Base-by-base conservation (phyloP, 163 green algal genomes). In the Scenedesmus sp. region DNA sequence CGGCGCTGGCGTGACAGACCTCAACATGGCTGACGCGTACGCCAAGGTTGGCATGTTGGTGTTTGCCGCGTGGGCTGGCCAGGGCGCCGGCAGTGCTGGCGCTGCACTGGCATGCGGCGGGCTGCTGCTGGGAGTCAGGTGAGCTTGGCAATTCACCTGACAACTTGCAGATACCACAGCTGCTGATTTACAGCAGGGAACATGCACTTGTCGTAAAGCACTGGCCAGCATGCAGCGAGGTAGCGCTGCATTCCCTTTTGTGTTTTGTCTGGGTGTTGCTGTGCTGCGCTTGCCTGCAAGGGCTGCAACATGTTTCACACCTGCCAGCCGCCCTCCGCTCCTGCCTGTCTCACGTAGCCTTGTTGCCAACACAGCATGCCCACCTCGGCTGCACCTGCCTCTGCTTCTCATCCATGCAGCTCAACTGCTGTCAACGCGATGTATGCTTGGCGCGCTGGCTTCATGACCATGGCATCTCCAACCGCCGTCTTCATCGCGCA, bases 41-140 rank as follows among this genome's bases (percentile, higher is more conserved):
- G 91, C 90, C 43, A 94, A 96, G 93, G 61, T 95, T 49, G 89
- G 81, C 81, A 92, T 96, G 61, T 90, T 96, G 40, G 73, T 93
- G 16, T 95, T 96, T 91, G 89, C 93, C 9, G 89, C 91, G 16
- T 96, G 93, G 94, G 89, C 72, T 20, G 93, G 94, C 46, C 46
- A 35, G 6, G 53, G 86, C 30, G 87, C 70, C 5, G 93, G 92
- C 87, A 90, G 93, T 51, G 92, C 92, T 59, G 87, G 92, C 65
- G 76, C 90, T 2, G 92, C 90, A 9, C 89, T 95, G 13, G 89
- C 87, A n/a, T 91, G 91, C 40, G 93, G 92, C 80, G 89, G 91
- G 46, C 65, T 95, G 81, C 73, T 95, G 73, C 80, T 92, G 26
- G 89, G 91, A 37, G 87, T 90, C 1, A 89, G 65, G 65, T 76